A percentile compares a stretch with the other conserved stretches of the same genome.
Conservation (phyloP, 83 land plant species). For the Picea mariana region DNA sequence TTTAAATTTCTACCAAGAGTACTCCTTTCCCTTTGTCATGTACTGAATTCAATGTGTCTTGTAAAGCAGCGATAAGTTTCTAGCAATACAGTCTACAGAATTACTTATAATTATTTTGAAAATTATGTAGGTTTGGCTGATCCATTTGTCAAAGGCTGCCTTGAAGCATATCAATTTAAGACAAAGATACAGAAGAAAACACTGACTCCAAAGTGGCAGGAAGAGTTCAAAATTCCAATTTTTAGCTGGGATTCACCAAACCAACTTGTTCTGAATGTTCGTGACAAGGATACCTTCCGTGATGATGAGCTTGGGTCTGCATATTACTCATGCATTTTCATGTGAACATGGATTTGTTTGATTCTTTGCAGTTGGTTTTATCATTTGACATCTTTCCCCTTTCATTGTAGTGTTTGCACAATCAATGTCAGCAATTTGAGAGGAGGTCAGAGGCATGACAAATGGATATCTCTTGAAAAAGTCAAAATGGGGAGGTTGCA, state of each 20-base stretch:
- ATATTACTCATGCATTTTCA: slow-evolving; percentile 12
- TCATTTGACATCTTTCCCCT: slow-evolving; percentile 5
- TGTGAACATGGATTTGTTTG: not conserved
- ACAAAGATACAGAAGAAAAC: slow-evolving; percentile 83
- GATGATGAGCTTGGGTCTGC: slow-evolving; percentile 89
- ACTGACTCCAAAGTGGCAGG: slow-evolving; percentile 85
- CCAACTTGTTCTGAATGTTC: slow-evolving; percentile 63
- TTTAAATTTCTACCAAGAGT: not conserved
- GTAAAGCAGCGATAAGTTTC: not conserved
- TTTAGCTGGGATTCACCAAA: slow-evolving; percentile 80
- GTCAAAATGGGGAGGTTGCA: slow-evolving; percentile 79
- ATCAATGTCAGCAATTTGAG: slow-evolving; percentile 46
- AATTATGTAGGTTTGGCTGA: slow-evolving; percentile 67
- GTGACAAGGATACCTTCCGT: slow-evolving; percentile 78
- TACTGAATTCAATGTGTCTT: not conserved
- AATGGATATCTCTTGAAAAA: slow-evolving; percentile 65
- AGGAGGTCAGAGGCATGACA: slow-evolving; percentile 72
- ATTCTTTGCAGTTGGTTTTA: not conserved
- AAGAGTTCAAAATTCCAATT: slow-evolving; percentile 82
- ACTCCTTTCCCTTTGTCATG: not conserved
- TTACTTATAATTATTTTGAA: slow-evolving; percentile 16
- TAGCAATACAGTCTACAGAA: not conserved
- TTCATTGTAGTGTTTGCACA: slow-evolving; percentile 48
- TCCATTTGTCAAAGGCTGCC: slow-evolving; percentile 87
- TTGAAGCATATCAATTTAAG: slow-evolving; percentile 60